Evolutionary conservation across 1,139 yeast genomes (phyloP).

Genomic region (Lodderomyces parapsilosis): DNA sequence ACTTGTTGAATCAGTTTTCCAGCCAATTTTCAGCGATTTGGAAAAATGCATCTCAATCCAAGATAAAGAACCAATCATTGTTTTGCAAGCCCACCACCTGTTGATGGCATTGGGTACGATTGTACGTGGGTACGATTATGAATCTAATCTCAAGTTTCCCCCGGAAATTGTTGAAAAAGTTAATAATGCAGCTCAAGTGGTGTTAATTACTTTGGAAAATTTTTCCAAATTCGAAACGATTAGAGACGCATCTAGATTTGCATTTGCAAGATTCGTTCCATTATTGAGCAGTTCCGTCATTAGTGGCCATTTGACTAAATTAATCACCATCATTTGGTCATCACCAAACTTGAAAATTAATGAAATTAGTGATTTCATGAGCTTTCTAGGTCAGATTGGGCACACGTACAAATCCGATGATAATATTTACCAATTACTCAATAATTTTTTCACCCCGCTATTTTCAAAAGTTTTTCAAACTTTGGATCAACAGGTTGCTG

Average conservation of each 20-base stretch:
- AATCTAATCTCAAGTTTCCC: conserved; percentile 27
- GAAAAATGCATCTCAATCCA: conserved; percentile 55
- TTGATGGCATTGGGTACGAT: conserved; percentile 88
- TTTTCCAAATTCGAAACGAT: conserved; percentile 66
- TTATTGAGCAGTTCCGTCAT: conserved; percentile 42
- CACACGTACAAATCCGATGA: conserved; percentile 72
- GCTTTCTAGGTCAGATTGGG: conserved; percentile 84
- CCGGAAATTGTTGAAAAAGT: conserved; percentile 51
- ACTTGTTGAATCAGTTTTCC: conserved; percentile 62
- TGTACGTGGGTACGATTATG: conserved; percentile 74
- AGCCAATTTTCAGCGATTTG: conserved; percentile 74
- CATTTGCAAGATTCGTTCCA: conserved; percentile 84
- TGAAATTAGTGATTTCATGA: conserved; percentile 78
- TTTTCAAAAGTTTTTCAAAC: conserved; percentile 61
- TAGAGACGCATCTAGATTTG: conserved; percentile 83
- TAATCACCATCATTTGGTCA: conserved; percentile 70
- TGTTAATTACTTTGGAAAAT: conserved; percentile 77
- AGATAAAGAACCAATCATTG: conserved; percentile 43
- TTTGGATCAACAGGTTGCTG: conserved; percentile 31
- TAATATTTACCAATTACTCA: conserved; percentile 69
- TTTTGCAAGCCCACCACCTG: conserved; percentile 81
- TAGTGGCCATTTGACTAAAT: conserved; percentile 65
- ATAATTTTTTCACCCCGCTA: conserved; percentile 72
- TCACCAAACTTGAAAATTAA: conserved; percentile 58
- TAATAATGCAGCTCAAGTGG: conserved; percentile 76